Conservation (phyloP, 495 filamentous ascomycete species). For the Symbiotaphrina buchneri region DNA sequence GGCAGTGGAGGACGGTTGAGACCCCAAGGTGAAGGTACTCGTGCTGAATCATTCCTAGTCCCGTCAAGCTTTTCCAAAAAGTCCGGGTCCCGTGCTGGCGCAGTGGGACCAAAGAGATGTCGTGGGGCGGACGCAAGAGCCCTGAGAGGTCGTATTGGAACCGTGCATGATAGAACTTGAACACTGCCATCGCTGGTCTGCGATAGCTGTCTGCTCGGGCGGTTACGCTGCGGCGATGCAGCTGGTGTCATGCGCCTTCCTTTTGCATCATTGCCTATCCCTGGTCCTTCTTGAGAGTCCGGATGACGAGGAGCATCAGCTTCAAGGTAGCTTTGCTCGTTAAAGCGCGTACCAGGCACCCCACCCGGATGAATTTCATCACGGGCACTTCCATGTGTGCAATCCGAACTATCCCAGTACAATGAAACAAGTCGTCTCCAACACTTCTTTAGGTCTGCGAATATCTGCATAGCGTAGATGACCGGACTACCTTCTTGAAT, state of each 20-base stretch:
- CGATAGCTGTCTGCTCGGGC: too few relatives aligned
- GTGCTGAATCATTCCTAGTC: too few relatives aligned
- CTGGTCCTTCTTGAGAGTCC: too few relatives aligned
- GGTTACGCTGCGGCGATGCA: too few relatives aligned
- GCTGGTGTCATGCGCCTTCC: too few relatives aligned
- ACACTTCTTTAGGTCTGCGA: constrained; percentile 88
- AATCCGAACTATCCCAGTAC: constrained; percentile 66
- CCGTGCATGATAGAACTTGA: constrained; percentile 61
- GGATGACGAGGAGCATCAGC: too few relatives aligned
- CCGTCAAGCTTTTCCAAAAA: constrained; percentile 7
- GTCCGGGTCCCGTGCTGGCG: constrained; percentile 8
- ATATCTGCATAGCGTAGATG: constrained; percentile 81
- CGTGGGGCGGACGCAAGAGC: constrained; percentile 16
- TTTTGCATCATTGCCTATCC: too few relatives aligned
- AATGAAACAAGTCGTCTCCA: constrained; percentile 80
- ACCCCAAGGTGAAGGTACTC: too few relatives aligned
- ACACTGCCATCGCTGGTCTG: constrained; percentile 29
- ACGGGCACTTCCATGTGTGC: too few relatives aligned
- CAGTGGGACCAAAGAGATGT: constrained; percentile 17
- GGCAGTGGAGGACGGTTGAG: background rate
- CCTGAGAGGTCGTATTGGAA: constrained; percentile 41
- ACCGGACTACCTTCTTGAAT: constrained; percentile 35
- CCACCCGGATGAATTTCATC: too few relatives aligned
- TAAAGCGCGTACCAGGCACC: too few relatives aligned
- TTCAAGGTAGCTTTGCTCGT: too few relatives aligned